Conservation (phyloP, 2,329 filamentous ascomycete genomes). For the Colletotrichum siamense region DNA sequence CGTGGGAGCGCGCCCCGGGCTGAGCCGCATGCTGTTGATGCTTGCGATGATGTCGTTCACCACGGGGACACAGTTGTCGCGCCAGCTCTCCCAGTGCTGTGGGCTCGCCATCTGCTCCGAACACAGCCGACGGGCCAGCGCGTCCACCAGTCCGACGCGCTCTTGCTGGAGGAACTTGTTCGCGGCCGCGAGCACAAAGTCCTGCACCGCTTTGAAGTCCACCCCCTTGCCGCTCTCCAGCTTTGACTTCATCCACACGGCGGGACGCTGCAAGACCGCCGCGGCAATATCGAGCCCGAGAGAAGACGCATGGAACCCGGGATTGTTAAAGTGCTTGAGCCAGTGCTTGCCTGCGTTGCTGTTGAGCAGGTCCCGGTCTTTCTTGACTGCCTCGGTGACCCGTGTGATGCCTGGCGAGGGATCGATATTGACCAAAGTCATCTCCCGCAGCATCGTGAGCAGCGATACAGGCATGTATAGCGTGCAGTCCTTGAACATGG, state of each 20-base stretch:
- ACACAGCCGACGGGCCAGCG: background rate
- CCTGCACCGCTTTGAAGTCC: background rate
- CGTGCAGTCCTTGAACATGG: slow-evolving; percentile 18
- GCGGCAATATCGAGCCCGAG: background rate
- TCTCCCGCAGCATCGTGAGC: slow-evolving; percentile 22
- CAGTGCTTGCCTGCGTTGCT: slow-evolving; percentile 36
- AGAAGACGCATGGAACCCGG: background rate
- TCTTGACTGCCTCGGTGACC: slow-evolving; percentile 29
- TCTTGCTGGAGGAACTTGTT: background rate
- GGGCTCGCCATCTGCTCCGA: background rate
- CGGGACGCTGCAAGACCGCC: background rate
- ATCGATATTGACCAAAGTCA: slow-evolving; percentile 27
- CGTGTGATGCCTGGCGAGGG: slow-evolving; percentile 25
- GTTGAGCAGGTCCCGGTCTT: slow-evolving; percentile 25
- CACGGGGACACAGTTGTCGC: slow-evolving; percentile 26
- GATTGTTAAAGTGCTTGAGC: slow-evolving; percentile 27
- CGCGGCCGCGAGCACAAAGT: background rate
- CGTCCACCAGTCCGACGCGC: background rate
- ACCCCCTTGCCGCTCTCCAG: background rate
- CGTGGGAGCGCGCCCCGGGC: background rate
- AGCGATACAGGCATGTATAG: slow-evolving; percentile 22
- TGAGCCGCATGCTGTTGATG: slow-evolving; percentile 9
- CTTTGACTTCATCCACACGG: background rate
- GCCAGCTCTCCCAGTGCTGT: slow-evolving; percentile 9
- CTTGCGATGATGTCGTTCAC: slow-evolving; percentile 21